Conservation (phyloP, 495 filamentous ascomycete genomes). For the Astrothelium subdiscretum region DNA sequence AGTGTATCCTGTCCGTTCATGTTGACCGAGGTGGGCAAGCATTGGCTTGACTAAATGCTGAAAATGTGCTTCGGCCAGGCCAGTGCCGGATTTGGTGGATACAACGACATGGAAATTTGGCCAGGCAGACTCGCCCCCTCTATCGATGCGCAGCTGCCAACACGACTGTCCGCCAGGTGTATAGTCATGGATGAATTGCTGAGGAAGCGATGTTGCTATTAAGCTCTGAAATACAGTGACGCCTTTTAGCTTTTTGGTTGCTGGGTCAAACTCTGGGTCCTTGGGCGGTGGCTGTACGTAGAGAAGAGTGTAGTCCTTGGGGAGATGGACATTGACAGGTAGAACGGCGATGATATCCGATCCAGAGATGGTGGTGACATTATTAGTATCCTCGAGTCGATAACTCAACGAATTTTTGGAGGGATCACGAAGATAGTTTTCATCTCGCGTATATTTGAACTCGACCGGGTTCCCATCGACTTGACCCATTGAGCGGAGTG, state of each 20-base stretch:
- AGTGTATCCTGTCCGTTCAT: conserved; percentile 30
- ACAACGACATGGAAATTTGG: conserved; percentile 52
- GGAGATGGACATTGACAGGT: conserved; percentile 5
- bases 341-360: conserved; percentile 10
- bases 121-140: neutral
- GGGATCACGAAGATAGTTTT: neutral
- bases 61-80: conserved; percentile 46
- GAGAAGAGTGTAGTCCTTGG: conserved; percentile 10
- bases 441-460: conserved; percentile 7
- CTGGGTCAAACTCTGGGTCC: neutral
- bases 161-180: conserved; percentile 8
- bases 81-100: conserved; percentile 61
- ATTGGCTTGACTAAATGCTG: conserved; percentile 45
- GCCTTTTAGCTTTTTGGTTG: neutral
- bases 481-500: conserved; percentile 6
- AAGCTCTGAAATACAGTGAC: conserved; percentile 5
- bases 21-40: conserved; percentile 33
- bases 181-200: conserved; percentile 12
- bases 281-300: conserved; percentile 4
- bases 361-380: conserved; percentile 2
- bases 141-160: conserved; percentile 7
- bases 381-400: neutral
- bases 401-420: neutral
- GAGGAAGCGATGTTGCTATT: conserved; percentile 8
- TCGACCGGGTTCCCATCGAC: conserved; percentile 13